A percentile compares a stretch with the other conserved stretches of the same genome.
These are phyloP conservation scores for Quercus glauca DNA, from an alignment of 306 rosid species.

Conservation along the genomic window DNA sequence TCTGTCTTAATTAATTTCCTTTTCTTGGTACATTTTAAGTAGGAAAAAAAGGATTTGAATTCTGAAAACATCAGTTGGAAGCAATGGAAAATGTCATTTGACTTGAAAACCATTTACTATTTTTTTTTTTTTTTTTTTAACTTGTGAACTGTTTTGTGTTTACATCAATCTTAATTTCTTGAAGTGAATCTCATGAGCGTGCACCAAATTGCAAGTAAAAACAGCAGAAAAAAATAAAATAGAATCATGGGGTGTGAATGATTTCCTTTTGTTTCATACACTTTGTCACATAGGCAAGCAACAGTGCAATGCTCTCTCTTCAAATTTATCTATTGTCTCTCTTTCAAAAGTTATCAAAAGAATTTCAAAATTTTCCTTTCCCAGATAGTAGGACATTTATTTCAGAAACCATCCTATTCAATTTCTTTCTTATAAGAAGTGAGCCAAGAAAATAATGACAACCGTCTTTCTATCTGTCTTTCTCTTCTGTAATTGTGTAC, in stretches of 20 bases:
- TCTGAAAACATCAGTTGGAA: no score
- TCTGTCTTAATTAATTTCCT: no score
- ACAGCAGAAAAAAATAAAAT: not conserved
- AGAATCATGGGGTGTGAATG: constrained; percentile 1
- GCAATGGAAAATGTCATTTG: no score
- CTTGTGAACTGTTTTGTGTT: not conserved
- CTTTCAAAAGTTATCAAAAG: not conserved
- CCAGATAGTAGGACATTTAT: constrained; percentile 6
- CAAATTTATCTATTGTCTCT: not conserved
- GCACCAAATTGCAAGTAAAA: not conserved
- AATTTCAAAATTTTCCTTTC: constrained; percentile 5
- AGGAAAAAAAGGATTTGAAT: no score
- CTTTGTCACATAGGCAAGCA: not conserved
- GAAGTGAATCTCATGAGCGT: constrained; percentile 1
- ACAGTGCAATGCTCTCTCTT: not conserved
- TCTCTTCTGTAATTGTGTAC: not conserved
- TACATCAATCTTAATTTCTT: not conserved
- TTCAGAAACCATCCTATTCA: not conserved
- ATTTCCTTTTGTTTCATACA: not conserved
- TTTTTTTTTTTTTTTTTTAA: not conserved
- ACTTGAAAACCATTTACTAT: no score
- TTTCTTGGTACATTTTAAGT: no score
- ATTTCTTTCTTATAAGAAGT: not conserved
- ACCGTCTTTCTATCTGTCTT: not conserved
- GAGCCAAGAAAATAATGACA: not conserved